Evolutionary conservation across 2,329 filamentous ascomycete genomes (phyloP), one percentile per base, ranked within the genome.

Genomic region (Teratosphaeria gauchensis): DNA sequence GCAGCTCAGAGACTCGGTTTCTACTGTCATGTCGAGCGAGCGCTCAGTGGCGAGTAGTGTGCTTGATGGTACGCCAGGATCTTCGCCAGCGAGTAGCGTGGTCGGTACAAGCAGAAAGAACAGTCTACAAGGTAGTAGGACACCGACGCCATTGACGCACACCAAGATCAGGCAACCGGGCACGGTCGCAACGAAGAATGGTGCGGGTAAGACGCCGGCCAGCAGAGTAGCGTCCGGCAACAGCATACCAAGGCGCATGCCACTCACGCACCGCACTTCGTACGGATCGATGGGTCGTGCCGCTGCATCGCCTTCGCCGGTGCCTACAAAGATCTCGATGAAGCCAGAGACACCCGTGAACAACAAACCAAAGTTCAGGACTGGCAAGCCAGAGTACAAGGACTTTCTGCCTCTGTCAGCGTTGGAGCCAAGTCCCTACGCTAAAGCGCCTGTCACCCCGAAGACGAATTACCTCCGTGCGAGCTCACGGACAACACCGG

Each of bases 1-100:
- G 69, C 88, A 92, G 66, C 79, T 96, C 54, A 84, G 92, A 53
- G 92, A 97, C 72, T 96, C 92, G 0, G 87, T 97, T 58, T 96
- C 92, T 0, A 96, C 89, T 65, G 90, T 96, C 73, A 79, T 95
- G 3, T 95, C 90, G 1, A 89, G 89, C 64, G 90, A 95, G 69
- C 82, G 84, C 56, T 91, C 62, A 3, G 24, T 59, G 8, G 51
- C 59, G 9, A 60, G 62, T 54, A 64, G 62, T 54, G 58, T 85
- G 53, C 12, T 31, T 31, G 52, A 54, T 9, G 90, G 78, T 55
- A 83, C 82, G 1, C 81, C 82, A 2, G 77, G 77, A 56, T 83
- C 77, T 65, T 88, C 86, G 4, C 86, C 86, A 30, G 84, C 85
- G 30, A 87, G 84, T 16, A 88, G 85, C 21, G 77, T 88, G 21